Evolutionary conservation across 768 basidiomycete genomes (phyloP), one percentile per base, ranked within the genome.

Genomic region (Cantharellus cinnabarinus): DNA sequence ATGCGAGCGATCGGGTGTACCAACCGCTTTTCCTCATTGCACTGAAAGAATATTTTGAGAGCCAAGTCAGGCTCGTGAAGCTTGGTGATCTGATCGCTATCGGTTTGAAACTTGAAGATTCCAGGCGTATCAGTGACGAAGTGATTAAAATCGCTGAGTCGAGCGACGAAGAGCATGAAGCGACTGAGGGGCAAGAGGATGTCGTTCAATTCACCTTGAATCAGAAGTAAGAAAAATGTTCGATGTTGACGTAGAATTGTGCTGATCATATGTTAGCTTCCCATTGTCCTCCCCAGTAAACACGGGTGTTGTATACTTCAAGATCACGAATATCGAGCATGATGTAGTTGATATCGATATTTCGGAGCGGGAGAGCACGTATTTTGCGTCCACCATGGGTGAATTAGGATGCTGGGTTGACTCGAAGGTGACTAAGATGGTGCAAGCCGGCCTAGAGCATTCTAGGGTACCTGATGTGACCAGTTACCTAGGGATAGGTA

Each of bases 401-500:
- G 80, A 87, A 64, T 67, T 91, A 15, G 94, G 94, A 0, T 93
- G 85, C 65, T 86, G 85, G 77, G 75, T 95, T 20, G 88, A 97
- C 64, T 70, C 81, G 1, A 67, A 73, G 1, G 67, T 75, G 4
- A 94, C 94, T 20, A 79, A 80, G 58, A 78, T 97, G 65, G 69
- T 85, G 4, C 87, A 93, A 68, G 75, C 80, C 0, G 91, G 94
- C 0, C 65, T 87, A 4, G 88, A 89, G 64, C 78, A 84, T 62
- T 73, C 73, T 4, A 73, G 76, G 60, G 74, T 82, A 42, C 83
- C 79, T 37, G 76, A 78, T 66, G 69, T 74, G 3, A 70, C 70
- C 38, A 67, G 66, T 2, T 83, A 79, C 65, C 64, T 76, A 35
- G 72, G 73, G 39, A 66, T 79, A 60, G 71, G 85, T 84, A 67